Evolutionary conservation across 768 basidiomycete genomes (phyloP).

Genomic region (Podaxis pistillaris): DNA sequence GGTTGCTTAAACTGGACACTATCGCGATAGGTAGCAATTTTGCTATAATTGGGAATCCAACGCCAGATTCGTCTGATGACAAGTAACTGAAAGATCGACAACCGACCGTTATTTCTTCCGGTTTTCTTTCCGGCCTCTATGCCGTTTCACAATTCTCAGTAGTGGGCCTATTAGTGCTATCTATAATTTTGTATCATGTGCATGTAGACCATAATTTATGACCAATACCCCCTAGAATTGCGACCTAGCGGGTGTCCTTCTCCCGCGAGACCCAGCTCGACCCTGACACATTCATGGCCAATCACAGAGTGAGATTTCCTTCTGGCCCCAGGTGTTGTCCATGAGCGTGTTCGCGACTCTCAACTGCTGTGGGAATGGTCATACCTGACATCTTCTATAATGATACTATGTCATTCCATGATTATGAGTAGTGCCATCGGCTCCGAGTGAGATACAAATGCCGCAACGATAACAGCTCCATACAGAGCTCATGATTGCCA

Average conservation of each 20-base stretch:
- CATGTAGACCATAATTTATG: background rate
- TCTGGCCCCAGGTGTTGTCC: too few relatives aligned
- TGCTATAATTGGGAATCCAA: background rate
- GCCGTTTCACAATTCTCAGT: background rate
- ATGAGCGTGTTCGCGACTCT: too few relatives aligned
- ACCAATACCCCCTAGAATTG: background rate
- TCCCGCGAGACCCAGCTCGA: background rate
- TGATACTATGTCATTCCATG: too few relatives aligned
- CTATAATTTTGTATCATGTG: background rate
- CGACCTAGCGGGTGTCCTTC: background rate
- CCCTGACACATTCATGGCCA: background rate
- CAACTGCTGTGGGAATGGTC: too few relatives aligned
- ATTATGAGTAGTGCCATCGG: too few relatives aligned
- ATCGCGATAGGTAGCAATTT: background rate
- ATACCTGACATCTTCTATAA: too few relatives aligned
- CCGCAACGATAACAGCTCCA: too few relatives aligned
- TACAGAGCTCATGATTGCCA: too few relatives aligned
- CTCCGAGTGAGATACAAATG: too few relatives aligned
- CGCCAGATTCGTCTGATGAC: background rate
- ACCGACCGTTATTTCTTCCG: background rate
- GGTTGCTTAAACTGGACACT: background rate
- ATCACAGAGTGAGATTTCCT: too few relatives aligned
- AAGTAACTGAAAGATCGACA: background rate
- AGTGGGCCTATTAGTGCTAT: background rate
- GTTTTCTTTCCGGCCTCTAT: background rate